A percentile compares a stretch with the other conserved stretches of the same genome.
Conservation (phyloP, 768 basidiomycete species). For the Gymnopilus dilepis region DNA sequence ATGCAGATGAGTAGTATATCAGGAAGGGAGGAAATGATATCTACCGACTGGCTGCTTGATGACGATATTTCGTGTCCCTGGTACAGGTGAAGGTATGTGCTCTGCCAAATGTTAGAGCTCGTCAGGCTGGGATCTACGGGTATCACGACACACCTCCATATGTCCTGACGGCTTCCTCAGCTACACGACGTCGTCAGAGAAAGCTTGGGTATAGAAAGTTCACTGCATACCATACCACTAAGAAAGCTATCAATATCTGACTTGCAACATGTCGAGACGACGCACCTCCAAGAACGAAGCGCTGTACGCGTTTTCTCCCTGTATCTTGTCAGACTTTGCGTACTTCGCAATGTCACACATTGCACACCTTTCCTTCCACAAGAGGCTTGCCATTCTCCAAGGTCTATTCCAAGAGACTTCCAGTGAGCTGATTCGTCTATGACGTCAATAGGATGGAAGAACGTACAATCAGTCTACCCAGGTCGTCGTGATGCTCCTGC, state of each 20-base stretch:
- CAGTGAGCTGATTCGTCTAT: conserved; percentile 19
- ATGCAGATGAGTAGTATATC: conserved; percentile 7
- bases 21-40: conserved; percentile 22
- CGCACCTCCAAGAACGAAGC: conserved; percentile 83
- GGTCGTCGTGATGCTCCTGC: conserved; percentile 85
- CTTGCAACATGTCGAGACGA: not conserved
- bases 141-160: conserved; percentile 73
- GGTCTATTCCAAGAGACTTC: conserved; percentile 54
- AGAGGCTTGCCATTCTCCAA: conserved; percentile 96
- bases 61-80: conserved; percentile 79
- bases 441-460: conserved; percentile 27
- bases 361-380: conserved; percentile 73
- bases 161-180: conserved; percentile 89
- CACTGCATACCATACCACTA: conserved; percentile 79
- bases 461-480: conserved; percentile 84
- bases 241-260: conserved; percentile 2
- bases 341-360: not conserved
- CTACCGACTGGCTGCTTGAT: conserved; percentile 92
- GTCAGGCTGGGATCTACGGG: not conserved
- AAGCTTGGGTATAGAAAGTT: not conserved
- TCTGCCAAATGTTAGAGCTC: conserved; percentile 48
- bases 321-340: conserved; percentile 10
- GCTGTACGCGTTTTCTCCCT: conserved; percentile 87
- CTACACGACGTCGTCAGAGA: conserved; percentile 43
- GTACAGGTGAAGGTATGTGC: conserved; percentile 77